These are phyloP conservation scores for Ichthyophthirius multifiliis DNA, from an alignment of 169 alveolate genomes.

Conservation along the genomic window DNA sequence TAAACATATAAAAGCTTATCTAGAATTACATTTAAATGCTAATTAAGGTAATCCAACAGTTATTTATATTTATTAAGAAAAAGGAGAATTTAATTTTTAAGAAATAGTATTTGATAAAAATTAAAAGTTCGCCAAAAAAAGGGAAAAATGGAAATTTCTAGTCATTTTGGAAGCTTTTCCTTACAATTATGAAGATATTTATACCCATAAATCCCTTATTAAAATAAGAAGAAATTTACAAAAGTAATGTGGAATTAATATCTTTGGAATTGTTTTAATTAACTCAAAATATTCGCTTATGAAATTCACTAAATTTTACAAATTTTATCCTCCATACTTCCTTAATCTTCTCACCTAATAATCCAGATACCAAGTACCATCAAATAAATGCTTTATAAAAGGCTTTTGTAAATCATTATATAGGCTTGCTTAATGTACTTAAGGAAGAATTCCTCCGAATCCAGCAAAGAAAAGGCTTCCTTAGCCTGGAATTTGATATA, in stretches of 20 bases:
- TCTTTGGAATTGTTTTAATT: conserved; percentile 43
- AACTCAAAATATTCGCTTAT: conserved; percentile 9
- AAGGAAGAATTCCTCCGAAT: conserved; percentile 52
- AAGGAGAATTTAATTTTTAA: too few relatives aligned
- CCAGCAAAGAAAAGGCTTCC: conserved; percentile 87
- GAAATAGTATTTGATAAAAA: conserved; percentile 74
- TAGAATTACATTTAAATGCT: conserved; percentile 88
- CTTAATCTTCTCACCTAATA: conserved; percentile 64
- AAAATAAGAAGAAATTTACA: conserved; percentile 28
- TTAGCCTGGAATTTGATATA: conserved; percentile 51
- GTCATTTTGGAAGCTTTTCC: neutral
- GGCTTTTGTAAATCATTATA: conserved; percentile 68
- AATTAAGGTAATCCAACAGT: conserved; percentile 95
- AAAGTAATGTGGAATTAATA: conserved; percentile 52
- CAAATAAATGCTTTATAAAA: conserved; percentile 66
- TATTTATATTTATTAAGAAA: too few relatives aligned
- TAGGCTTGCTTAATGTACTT: conserved; percentile 8
- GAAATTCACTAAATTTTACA: neutral
- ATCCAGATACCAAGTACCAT: conserved; percentile 88
- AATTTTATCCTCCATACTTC: neutral
- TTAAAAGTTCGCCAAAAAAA: conserved; percentile 47
- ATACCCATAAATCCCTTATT: neutral
- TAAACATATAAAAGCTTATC: too few relatives aligned
- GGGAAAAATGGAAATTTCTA: conserved; percentile 27
- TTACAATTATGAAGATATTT: neutral